Conservation (phyloP, 169 alveolate species). For the Neospora caninum region DNA sequence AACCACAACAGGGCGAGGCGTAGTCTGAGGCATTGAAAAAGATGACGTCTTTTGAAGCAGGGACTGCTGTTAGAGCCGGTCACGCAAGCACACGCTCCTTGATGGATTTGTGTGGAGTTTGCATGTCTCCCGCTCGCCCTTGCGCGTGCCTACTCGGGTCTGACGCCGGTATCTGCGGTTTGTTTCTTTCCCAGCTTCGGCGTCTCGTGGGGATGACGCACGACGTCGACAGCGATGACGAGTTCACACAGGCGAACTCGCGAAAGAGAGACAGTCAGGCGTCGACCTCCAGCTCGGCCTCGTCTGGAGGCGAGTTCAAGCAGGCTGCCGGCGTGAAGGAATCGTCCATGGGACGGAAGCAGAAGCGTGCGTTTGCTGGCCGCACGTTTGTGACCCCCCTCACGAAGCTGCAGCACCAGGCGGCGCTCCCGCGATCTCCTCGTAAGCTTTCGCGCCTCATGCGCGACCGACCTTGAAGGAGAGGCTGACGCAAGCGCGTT, state of each 20-base stretch:
- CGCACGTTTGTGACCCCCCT: slow-evolving; percentile 55
- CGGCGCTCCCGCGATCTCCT: slow-evolving; percentile 46
- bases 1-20: too few relatives aligned
- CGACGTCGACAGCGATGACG: slow-evolving; percentile 44
- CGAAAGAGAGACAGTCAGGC: background rate
- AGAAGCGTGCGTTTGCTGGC: background rate
- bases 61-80: too few relatives aligned
- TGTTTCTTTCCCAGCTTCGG: background rate
- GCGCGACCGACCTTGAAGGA: background rate
- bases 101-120: too few relatives aligned
- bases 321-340: background rate
- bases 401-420: slow-evolving; percentile 63
- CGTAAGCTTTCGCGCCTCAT: background rate
- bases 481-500: background rate
- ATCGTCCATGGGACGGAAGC: background rate
- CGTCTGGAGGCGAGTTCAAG: background rate
- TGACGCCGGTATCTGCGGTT: background rate
- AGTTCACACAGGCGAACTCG: background rate
- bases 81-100: too few relatives aligned
- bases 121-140: too few relatives aligned
- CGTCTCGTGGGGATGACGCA: slow-evolving; percentile 60
- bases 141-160: too few relatives aligned
- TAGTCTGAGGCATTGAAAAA: too few relatives aligned
- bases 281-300: background rate
- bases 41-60: too few relatives aligned